Percentiles rank a stretch among this genome's conserved stretches.
Evolutionary conservation across 2,329 filamentous ascomycete species (phyloP).

Genomic region (Pseudogymnoascus sp.): DNA sequence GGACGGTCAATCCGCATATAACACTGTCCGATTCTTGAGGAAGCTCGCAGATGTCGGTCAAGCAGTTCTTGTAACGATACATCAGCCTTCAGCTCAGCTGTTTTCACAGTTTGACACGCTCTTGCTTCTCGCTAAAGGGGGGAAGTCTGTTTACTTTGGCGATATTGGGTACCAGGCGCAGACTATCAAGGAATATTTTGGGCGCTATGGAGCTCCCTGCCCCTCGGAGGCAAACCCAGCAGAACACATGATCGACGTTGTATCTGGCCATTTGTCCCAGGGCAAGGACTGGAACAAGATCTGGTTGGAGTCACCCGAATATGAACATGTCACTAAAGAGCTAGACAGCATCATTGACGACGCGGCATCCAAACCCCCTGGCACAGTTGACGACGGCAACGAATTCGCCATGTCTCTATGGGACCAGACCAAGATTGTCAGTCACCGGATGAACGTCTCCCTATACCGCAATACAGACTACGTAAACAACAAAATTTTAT

Average conservation of each 20-base stretch:
- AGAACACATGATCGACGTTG: slow-evolving; percentile 31
- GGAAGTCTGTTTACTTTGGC: slow-evolving; percentile 62
- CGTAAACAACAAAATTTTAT: slow-evolving; percentile 37
- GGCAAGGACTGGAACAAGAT: slow-evolving; percentile 59
- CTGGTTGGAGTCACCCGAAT: slow-evolving; percentile 58
- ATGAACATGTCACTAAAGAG: slow-evolving; percentile 46
- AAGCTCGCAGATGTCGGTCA: slow-evolving; percentile 50
- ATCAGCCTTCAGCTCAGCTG: slow-evolving; percentile 45
- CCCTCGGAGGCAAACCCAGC: slow-evolving; percentile 45
- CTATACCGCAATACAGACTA: slow-evolving; percentile 55
- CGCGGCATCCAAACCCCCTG: slow-evolving; percentile 38
- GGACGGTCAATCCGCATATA: slow-evolving; percentile 55
- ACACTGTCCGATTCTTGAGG: slow-evolving; percentile 52
- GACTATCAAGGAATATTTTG: slow-evolving; percentile 55
- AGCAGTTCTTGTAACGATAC: slow-evolving; percentile 46
- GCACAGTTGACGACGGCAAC: slow-evolving; percentile 42
- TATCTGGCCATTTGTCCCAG: slow-evolving; percentile 39
- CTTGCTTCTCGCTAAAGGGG: slow-evolving; percentile 55
- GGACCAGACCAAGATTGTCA: slow-evolving; percentile 56
- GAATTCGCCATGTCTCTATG: slow-evolving; percentile 65
- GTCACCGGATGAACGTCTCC: slow-evolving; percentile 51
- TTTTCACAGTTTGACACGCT: slow-evolving; percentile 52
- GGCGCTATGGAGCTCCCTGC: slow-evolving; percentile 47
- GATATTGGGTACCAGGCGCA: slow-evolving; percentile 53
- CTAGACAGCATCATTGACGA: slow-evolving; percentile 54